phyloP scores from a whole-genome alignment of 2,329 filamentous ascomycete species.

The Lecanicillium sp. region DNA sequence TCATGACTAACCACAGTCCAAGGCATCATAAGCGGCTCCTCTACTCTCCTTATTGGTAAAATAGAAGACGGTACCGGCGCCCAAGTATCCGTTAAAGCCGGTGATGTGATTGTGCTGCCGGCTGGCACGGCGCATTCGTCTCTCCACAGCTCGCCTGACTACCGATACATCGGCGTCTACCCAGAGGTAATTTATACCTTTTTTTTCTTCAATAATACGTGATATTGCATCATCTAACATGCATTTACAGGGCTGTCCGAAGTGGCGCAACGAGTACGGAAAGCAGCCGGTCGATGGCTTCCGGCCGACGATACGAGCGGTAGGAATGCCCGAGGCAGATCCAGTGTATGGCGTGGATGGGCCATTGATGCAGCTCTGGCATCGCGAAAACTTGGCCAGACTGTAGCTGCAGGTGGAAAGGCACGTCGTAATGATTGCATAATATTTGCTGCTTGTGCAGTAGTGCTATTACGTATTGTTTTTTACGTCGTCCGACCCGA shows the following conservation, averaged over 20 bases:
- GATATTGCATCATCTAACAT: too few species aligned
- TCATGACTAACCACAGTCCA: too few species aligned
- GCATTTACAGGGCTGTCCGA: constrained; percentile 11
- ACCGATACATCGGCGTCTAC: constrained; percentile 16
- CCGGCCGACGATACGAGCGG: constrained; percentile 8
- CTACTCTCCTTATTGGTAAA: constrained; percentile 14
- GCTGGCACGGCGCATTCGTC: constrained; percentile 15
- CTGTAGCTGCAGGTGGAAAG: too few species aligned
- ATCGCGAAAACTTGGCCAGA: constrained; percentile 9
- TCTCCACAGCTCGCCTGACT: constrained; percentile 12
- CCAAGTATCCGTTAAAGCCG: constrained; percentile 10
- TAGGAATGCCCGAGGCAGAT: constrained; percentile 12
- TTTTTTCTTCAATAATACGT: too few species aligned
- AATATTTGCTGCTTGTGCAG: too few species aligned
- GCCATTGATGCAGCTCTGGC: constrained; percentile 10
- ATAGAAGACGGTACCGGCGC: constrained; percentile 12
- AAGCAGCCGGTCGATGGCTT: constrained; percentile 9
- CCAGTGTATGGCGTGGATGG: constrained; percentile 12
- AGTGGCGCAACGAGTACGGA: constrained; percentile 13
- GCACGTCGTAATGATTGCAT: too few species aligned
- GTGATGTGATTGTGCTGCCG: constrained; percentile 15
- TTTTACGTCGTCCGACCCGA: too few species aligned
- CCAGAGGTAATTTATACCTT: constrained; percentile 7
- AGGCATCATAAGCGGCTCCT: constrained; percentile 16
- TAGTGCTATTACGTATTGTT: too few species aligned